Evolutionary conservation across 2,329 filamentous ascomycete species (phyloP).

Genomic region (Ophiostoma ips): DNA sequence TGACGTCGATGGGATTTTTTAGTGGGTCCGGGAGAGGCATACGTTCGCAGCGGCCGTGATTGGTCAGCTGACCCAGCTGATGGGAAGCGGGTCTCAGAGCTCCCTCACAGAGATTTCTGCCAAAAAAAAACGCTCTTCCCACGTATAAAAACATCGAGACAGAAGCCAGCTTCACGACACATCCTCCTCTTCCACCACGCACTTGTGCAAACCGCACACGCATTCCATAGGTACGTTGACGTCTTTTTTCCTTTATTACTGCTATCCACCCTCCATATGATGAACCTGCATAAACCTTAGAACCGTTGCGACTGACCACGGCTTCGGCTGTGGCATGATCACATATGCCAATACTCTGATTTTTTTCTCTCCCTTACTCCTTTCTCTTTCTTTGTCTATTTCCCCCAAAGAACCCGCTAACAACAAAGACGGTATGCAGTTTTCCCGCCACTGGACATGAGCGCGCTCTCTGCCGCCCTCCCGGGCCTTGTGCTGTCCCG

Average conservation of each 20-base stretch:
- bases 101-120: neutral
- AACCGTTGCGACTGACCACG: constrained; percentile 47
- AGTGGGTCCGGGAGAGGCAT: neutral
- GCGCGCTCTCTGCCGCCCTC: neutral
- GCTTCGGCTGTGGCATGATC: constrained; percentile 33
- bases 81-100: neutral
- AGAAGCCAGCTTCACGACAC: neutral
- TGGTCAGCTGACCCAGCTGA: neutral
- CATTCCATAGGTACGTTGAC: neutral
- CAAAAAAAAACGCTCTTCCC: neutral
- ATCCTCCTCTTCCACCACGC: neutral
- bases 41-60: neutral
- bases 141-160: neutral
- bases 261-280: constrained; percentile 24
- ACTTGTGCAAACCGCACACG: neutral
- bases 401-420: neutral
- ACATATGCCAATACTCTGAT: constrained; percentile 32
- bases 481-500: neutral
- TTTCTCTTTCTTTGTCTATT: neutral
- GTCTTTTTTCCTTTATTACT: neutral
- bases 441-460: neutral
- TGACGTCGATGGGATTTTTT: constrained; percentile 2
- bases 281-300: constrained; percentile 37
- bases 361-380: neutral
- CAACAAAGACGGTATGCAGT: neutral